Evolutionary conservation across 768 basidiomycete species (phyloP).

Genomic region (Royoungia palumana): DNA sequence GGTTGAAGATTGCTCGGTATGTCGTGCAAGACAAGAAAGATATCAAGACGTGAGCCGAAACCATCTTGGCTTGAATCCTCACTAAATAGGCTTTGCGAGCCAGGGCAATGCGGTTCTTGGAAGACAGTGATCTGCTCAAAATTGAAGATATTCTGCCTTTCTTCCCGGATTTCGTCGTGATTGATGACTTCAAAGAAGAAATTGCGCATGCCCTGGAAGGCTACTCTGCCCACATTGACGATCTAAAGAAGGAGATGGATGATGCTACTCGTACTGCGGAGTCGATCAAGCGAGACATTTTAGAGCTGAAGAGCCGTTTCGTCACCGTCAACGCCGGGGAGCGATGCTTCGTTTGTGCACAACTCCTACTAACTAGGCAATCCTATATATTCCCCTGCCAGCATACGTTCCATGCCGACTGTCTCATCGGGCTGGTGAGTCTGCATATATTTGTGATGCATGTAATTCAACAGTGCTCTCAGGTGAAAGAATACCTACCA

Average conservation of each 20-base stretch:
- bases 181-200: conserved; percentile 99
- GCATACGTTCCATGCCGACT: conserved; percentile 97
- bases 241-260: conserved; percentile 91
- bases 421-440: conserved; percentile 88
- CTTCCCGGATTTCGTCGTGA: conserved; percentile 99
- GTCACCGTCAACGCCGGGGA: conserved; percentile 88
- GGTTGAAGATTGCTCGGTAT: conserved; percentile 98
- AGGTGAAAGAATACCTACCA: conserved; percentile 93
- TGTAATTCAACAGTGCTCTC: conserved; percentile 3
- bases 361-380: conserved; percentile 77
- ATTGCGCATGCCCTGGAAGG: conserved; percentile 94
- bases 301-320: conserved; percentile 80
- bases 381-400: conserved; percentile 99
- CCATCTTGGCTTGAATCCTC: neutral
- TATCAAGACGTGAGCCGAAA: conserved; percentile 82
- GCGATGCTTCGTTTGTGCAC: conserved; percentile 77
- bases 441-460: neutral
- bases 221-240: conserved; percentile 88
- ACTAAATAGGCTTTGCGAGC: conserved; percentile 2
- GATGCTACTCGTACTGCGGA: conserved; percentile 91
- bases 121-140: conserved; percentile 91
- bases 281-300: conserved; percentile 89
- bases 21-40: conserved; percentile 98
- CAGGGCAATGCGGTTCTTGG: conserved; percentile 96
- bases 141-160: conserved; percentile 99